Percentiles rank a stretch among this genome's conserved stretches.
These are phyloP conservation scores for Trametes villosa DNA, from an alignment of 768 basidiomycete genomes.

Conservation along the genomic window DNA sequence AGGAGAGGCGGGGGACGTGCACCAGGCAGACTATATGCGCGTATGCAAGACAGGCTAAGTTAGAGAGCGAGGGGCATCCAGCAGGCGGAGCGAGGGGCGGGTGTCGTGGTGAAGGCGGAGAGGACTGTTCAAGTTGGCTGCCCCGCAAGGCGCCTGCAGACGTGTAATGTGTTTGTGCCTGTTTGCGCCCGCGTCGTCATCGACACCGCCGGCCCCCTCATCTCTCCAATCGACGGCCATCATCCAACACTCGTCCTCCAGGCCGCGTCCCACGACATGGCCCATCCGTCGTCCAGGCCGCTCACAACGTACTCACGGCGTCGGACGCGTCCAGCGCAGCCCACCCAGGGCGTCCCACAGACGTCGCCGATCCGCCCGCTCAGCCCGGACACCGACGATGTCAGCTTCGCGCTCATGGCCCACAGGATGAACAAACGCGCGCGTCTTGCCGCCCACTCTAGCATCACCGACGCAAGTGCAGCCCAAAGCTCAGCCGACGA, in stretches of 20 bases:
- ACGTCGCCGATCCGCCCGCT: slow-evolving; percentile 35
- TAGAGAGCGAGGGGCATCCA: slow-evolving; percentile 24
- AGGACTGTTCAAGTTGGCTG: neutral
- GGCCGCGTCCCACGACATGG: slow-evolving; percentile 3
- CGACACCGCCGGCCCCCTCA: slow-evolving; percentile 18
- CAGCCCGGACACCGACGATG: slow-evolving; percentile 33
- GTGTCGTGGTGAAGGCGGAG: neutral
- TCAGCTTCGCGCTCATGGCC: slow-evolving; percentile 46
- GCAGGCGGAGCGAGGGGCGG: neutral
- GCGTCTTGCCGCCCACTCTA: slow-evolving; percentile 35
- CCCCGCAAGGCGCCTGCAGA: slow-evolving; percentile 7
- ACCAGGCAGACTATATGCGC: slow-evolving; percentile 27
- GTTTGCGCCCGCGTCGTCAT: slow-evolving; percentile 27
- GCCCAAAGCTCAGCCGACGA: neutral
- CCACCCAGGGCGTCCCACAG: slow-evolving; percentile 3
- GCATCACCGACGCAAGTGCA: neutral
- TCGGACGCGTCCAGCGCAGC: slow-evolving; percentile 5
- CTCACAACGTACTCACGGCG: slow-evolving; percentile 32
- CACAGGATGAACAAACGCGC: slow-evolving; percentile 53
- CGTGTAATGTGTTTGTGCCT: slow-evolving; percentile 24
- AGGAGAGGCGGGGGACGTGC: slow-evolving; percentile 9
- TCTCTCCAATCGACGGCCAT: slow-evolving; percentile 19
- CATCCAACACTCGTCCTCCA: too few relatives aligned
- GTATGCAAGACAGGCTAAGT: slow-evolving; percentile 10
- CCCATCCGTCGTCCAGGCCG: slow-evolving; percentile 17